These are phyloP conservation scores for Aspergillus flavus DNA, from an alignment of 2,329 filamentous ascomycete genomes.

Conservation along the genomic window DNA sequence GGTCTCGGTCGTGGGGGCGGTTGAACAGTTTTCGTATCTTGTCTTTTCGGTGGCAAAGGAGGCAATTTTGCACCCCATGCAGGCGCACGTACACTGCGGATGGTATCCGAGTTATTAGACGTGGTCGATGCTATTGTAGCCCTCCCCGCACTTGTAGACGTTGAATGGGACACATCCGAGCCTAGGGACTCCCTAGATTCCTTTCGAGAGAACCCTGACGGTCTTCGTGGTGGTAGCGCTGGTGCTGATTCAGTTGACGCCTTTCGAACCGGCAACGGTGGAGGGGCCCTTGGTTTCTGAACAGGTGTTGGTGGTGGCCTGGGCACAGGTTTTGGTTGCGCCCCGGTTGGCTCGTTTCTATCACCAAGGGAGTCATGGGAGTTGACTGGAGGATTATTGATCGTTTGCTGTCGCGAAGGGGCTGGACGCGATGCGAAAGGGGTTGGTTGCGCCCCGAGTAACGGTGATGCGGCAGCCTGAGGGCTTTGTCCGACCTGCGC, in stretches of 20 bases:
- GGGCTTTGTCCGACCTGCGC: constrained; percentile 42
- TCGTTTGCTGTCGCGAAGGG: constrained; percentile 31
- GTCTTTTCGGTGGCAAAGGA: constrained; percentile 55
- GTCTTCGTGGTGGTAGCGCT: constrained; percentile 52
- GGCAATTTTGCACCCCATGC: constrained; percentile 60
- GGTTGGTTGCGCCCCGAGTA: constrained; percentile 28
- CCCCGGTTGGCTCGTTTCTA: constrained; percentile 33
- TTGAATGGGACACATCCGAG: constrained; percentile 56
- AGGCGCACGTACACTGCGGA: constrained; percentile 54
- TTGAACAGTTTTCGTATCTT: constrained; percentile 27
- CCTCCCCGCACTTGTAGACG: constrained; percentile 42
- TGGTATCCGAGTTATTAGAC: constrained; percentile 32
- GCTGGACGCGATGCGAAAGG: constrained; percentile 30
- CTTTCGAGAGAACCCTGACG: constrained; percentile 39
- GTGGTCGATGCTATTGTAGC: constrained; percentile 37
- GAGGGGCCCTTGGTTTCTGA: constrained; percentile 39
- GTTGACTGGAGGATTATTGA: constrained; percentile 40
- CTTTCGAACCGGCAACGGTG: constrained; percentile 51
- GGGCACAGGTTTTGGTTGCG: constrained; percentile 26
- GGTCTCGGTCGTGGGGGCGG: constrained; percentile 28
- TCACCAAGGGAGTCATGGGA: constrained; percentile 26
- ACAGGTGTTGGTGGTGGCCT: constrained; percentile 28
- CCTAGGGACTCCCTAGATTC: constrained; percentile 55
- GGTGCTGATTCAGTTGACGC: constrained; percentile 41
- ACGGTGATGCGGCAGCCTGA: constrained; percentile 31